Percentiles rank a stretch among this genome's conserved stretches.
Evolutionary conservation across 2,329 filamentous ascomycete genomes (phyloP).

Genomic region (Fusarium cyanostomum): DNA sequence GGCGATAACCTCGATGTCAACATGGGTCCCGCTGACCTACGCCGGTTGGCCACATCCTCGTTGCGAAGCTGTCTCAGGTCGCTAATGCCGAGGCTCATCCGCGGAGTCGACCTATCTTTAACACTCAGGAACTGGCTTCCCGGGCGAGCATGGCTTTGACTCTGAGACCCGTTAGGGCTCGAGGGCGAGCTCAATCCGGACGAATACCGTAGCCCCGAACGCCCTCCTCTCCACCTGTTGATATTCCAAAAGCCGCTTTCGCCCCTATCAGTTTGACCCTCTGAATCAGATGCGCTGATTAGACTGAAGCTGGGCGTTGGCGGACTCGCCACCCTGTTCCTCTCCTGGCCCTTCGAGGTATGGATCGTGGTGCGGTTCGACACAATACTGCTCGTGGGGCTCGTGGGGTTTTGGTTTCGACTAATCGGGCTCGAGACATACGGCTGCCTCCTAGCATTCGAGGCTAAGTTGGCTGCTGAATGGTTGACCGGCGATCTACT

Average conservation of each 20-base stretch:
- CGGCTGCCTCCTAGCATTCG: conserved; percentile 58
- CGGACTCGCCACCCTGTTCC: conserved; percentile 48
- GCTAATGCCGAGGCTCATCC: conserved; percentile 44
- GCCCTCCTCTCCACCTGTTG: conserved; percentile 59
- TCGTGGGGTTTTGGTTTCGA: conserved; percentile 44
- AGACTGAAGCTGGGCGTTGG: conserved; percentile 67
- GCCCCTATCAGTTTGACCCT: conserved; percentile 54
- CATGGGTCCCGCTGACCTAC: conserved; percentile 44
- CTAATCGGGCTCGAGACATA: conserved; percentile 47
- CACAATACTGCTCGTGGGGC: conserved; percentile 51
- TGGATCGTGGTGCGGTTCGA: conserved; percentile 39
- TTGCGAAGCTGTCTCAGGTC: conserved; percentile 42
- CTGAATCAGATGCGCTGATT: conserved; percentile 46
- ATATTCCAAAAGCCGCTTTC: conserved; percentile 66
- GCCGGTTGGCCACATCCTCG: conserved; percentile 42
- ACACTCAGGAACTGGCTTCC: conserved; percentile 41
- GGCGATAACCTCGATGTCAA: conserved; percentile 31
- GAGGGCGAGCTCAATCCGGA: conserved; percentile 38
- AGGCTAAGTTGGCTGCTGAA: conserved; percentile 53
- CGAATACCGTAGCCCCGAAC: conserved; percentile 49
- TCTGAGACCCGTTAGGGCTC: conserved; percentile 21
- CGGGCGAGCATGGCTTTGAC: conserved; percentile 50
- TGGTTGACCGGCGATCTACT: conserved; percentile 49
- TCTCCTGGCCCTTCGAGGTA: conserved; percentile 42
- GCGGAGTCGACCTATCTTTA: conserved; percentile 47